A percentile compares a stretch with the other conserved stretches of the same genome.
Conservation (phyloP, 1,284 basidiomycete species). For the Amylostereum areolatum region DNA sequence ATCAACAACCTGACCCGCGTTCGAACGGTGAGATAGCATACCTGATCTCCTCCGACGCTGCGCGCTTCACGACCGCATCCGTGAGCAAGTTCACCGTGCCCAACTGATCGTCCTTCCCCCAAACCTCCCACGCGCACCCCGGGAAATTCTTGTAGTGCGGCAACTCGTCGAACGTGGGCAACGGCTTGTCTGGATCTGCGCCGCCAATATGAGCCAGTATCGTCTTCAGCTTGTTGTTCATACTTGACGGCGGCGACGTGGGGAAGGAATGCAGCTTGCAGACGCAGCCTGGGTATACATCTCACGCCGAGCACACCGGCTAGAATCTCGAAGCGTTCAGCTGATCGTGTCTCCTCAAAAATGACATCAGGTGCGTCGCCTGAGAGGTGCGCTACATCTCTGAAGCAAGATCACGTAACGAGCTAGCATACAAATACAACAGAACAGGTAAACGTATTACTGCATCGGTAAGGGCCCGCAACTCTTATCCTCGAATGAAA, state of each 20-base stretch:
- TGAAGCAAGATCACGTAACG: no score
- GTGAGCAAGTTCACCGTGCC: slow-evolving; percentile 71
- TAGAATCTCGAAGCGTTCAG: no score
- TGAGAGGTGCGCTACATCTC: no score
- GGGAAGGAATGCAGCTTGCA: no score
- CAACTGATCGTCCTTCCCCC: slow-evolving; percentile 65
- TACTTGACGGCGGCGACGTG: not conserved
- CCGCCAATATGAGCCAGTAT: not conserved
- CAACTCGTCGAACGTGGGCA: slow-evolving; percentile 59
- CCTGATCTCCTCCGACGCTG: slow-evolving; percentile 62
- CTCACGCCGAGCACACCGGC: no score
- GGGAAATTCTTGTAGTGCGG: slow-evolving; percentile 49
- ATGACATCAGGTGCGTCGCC: no score
- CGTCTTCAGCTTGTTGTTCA: not conserved
- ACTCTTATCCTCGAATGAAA: slow-evolving; percentile 61
- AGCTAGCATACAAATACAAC: no score
- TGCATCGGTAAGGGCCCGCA: no score
- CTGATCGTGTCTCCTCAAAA: no score
- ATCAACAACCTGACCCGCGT: not conserved
- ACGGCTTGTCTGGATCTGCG: slow-evolving; percentile 5
- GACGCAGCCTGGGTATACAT: no score
- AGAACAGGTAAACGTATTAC: no score
- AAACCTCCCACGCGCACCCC: slow-evolving; percentile 70
- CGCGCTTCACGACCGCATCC: slow-evolving; percentile 51
- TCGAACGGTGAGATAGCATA: slow-evolving; percentile 23